Conservation (phyloP, 192 early-diverging fungal species). For the Gaertneriomyces sp. region DNA sequence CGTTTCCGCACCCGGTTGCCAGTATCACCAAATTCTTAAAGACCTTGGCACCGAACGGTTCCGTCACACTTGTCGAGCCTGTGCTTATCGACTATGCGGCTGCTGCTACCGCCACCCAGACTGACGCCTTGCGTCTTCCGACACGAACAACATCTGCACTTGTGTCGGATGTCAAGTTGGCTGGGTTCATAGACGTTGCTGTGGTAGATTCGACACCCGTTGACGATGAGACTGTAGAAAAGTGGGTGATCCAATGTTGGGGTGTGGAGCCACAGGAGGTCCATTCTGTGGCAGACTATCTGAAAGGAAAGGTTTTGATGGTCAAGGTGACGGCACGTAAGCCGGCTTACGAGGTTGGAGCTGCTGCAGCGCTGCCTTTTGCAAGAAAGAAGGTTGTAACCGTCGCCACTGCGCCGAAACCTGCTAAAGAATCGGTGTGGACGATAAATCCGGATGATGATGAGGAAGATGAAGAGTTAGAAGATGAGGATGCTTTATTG, state of each 20-base stretch:
- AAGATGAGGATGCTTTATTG: constrained; percentile 82
- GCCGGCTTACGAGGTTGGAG: constrained; percentile 84
- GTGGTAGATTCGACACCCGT: constrained; percentile 33
- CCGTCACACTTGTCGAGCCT: constrained; percentile 66
- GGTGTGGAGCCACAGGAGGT: constrained; percentile 46
- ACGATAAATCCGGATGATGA: constrained; percentile 69
- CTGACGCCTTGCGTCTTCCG: constrained; percentile 41
- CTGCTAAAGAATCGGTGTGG: constrained; percentile 59
- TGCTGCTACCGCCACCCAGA: constrained; percentile 25
- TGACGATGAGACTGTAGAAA: constrained; percentile 40
- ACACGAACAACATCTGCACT: constrained; percentile 60
- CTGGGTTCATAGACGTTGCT: constrained; percentile 76
- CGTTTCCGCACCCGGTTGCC: constrained; percentile 60
- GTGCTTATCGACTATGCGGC: constrained; percentile 47
- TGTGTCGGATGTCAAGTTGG: constrained; percentile 68
- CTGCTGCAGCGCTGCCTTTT: constrained; percentile 66
- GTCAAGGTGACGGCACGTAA: constrained; percentile 57
- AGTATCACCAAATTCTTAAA: constrained; percentile 59
- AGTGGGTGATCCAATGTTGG: constrained; percentile 57
- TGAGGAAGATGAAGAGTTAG: constrained; percentile 62
- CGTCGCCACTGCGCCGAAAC: constrained; percentile 14
- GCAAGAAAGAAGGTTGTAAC: constrained; percentile 59
- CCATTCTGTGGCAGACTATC: constrained; percentile 20
- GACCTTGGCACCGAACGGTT: constrained; percentile 67
- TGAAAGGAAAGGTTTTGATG: constrained; percentile 46